Percentiles rank a stretch among this genome's conserved stretches.
Evolutionary conservation across 2,329 filamentous ascomycete species (phyloP).

Genomic region (Ophiostoma triangulosporum): DNA sequence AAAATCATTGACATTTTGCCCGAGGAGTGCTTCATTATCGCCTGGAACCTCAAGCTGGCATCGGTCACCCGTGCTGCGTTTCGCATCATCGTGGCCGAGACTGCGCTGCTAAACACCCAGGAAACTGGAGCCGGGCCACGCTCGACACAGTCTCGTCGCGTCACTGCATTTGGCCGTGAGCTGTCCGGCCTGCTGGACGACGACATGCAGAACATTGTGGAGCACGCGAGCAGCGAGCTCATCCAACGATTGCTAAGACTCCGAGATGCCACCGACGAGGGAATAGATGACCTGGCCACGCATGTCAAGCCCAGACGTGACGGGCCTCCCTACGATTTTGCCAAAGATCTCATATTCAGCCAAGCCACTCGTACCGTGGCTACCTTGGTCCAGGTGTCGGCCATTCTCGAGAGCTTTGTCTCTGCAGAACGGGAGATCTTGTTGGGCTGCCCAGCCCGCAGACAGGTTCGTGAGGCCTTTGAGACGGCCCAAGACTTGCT

Average conservation of each 20-base stretch:
- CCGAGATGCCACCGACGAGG: not conserved
- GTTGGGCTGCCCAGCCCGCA: not conserved
- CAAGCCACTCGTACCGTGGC: not conserved
- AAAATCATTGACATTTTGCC: slow-evolving; percentile 50
- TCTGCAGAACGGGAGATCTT: not conserved
- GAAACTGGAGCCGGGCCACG: not conserved
- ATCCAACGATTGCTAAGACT: not conserved
- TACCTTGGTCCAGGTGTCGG: not conserved
- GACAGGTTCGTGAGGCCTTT: not conserved
- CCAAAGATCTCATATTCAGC: not conserved
- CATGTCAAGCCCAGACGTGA: not conserved
- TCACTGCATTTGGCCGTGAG: not conserved
- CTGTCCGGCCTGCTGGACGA: not conserved
- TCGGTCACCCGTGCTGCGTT: slow-evolving; percentile 37
- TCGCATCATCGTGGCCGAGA: slow-evolving; percentile 48
- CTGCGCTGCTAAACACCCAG: slow-evolving; percentile 34
- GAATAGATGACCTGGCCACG: not conserved
- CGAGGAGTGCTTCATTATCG: slow-evolving; percentile 47
- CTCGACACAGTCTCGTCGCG: not conserved
- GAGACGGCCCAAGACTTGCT: not conserved
- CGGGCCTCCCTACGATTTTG: not conserved
- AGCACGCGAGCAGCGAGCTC: not conserved
- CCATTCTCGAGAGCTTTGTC: not conserved
- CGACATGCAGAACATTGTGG: not conserved
- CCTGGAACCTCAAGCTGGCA: slow-evolving; percentile 30